Percentiles rank a stretch among this genome's conserved stretches.
These are phyloP conservation scores for Diaporthe longicolla DNA, from an alignment of 2,329 filamentous ascomycete species.

Conservation along the genomic window DNA sequence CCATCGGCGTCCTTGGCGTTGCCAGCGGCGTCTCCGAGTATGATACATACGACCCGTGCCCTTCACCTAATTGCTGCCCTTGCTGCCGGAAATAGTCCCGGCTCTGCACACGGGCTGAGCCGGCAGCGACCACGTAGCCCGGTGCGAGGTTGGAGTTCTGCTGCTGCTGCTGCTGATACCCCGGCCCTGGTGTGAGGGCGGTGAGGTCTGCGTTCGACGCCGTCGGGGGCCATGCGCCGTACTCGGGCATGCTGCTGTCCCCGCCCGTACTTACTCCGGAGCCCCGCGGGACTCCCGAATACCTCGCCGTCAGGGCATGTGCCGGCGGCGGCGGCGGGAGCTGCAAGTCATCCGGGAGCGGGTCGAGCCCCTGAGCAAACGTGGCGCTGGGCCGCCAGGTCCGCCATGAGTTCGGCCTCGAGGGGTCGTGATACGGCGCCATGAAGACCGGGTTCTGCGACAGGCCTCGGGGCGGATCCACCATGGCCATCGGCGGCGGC, in stretches of 20 bases:
- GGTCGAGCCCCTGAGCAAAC: conserved; percentile 13
- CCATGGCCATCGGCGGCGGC: conserved; percentile 13
- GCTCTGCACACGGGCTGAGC: not conserved
- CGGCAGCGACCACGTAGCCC: not conserved
- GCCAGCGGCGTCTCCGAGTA: conserved; percentile 30
- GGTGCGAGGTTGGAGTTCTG: not conserved
- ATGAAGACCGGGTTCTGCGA: conserved; percentile 21
- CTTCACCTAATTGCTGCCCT: not conserved
- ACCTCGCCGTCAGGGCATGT: conserved; percentile 6
- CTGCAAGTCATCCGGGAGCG: conserved; percentile 3
- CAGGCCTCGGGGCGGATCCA: not conserved
- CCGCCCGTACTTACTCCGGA: conserved; percentile 13
- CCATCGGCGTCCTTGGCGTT: conserved; percentile 24
- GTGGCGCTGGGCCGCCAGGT: conserved; percentile 21
- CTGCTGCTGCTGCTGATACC: not conserved
- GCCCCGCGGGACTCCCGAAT: not conserved
- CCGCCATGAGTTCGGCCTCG: not conserved
- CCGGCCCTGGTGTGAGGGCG: not conserved
- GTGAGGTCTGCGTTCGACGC: not conserved
- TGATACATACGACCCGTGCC: not conserved
- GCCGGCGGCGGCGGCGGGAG: conserved; percentile 10
- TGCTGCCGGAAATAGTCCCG: not conserved
- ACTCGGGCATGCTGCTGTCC: conserved; percentile 19
- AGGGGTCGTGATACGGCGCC: not conserved
- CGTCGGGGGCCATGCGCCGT: not conserved